Evolutionary conservation across 2,329 filamentous ascomycete genomes (phyloP).

Genomic region (Colletotrichum lindemuthianum): DNA sequence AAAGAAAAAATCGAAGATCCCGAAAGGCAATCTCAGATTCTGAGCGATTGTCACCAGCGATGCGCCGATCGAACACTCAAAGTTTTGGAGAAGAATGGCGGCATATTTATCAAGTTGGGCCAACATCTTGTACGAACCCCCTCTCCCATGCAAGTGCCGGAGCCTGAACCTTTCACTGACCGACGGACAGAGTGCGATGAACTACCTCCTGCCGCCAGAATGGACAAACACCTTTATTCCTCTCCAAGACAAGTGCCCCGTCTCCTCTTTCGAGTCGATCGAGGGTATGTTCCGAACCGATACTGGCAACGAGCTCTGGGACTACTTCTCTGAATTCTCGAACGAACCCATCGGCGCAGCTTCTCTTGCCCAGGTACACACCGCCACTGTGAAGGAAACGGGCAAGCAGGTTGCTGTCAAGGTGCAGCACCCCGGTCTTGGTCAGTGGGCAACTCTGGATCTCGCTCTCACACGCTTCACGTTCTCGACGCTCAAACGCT

Average conservation of each 20-base stretch:
- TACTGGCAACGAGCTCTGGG: conserved; percentile 80
- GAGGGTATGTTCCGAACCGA: conserved; percentile 86
- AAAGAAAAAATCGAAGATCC: conserved; percentile 70
- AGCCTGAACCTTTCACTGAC: conserved; percentile 35
- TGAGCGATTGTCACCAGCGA: conserved; percentile 89
- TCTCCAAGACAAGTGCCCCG: conserved; percentile 93
- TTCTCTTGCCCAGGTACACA: conserved; percentile 92
- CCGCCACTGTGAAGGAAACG: conserved; percentile 83
- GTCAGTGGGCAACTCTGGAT: conserved; percentile 91
- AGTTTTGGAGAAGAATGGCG: conserved; percentile 94
- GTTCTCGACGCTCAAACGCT: conserved; percentile 87
- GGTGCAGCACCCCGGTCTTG: conserved; percentile 89
- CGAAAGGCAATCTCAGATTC: conserved; percentile 71
- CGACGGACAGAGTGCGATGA: conserved; percentile 81
- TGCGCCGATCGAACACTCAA: conserved; percentile 88
- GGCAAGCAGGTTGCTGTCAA: conserved; percentile 94
- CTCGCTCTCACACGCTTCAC: conserved; percentile 87
- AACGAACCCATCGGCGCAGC: conserved; percentile 87
- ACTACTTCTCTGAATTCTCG: conserved; percentile 89
- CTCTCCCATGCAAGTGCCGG: background rate
- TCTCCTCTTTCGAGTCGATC: conserved; percentile 89
- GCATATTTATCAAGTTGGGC: conserved; percentile 97
- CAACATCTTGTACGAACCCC: conserved; percentile 77
- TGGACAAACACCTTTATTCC: conserved; percentile 98
- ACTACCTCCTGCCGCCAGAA: conserved; percentile 88